A percentile compares a stretch with the other conserved stretches of the same genome.
phyloP scores from a whole-genome alignment of 225 moss, liverwort and hornwort genomes.

The Pleurozium schreberi region DNA sequence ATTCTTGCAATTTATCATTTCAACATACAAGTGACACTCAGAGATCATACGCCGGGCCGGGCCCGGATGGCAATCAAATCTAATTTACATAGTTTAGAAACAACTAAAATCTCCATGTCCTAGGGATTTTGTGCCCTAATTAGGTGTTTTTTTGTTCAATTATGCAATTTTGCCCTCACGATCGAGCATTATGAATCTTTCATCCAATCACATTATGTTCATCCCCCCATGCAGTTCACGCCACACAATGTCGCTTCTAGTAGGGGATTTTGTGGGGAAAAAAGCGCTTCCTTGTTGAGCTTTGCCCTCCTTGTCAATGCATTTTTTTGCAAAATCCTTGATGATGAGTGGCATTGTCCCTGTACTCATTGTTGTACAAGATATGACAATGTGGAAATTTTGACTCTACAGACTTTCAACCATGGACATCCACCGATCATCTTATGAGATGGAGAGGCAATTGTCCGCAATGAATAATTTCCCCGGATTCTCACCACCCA shows the following conservation, averaged over 20 bases:
- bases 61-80: too few species aligned
- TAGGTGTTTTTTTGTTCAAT: background rate
- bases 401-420: background rate
- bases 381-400: background rate
- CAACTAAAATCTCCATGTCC: background rate
- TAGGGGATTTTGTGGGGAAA: accelerated
- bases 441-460: slow-evolving; percentile 10
- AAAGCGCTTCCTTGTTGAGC: accelerated
- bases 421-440: slow-evolving; percentile 13
- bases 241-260: accelerated
- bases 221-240: accelerated
- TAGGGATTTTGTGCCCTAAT: accelerated
- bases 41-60: background rate
- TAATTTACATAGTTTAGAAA: background rate
- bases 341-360: accelerated
- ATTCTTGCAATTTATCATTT: background rate
- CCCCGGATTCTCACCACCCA: accelerated
- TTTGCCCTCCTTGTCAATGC: accelerated
- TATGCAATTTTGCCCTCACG: accelerated
- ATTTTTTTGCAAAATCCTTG: accelerated
- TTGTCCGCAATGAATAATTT: background rate
- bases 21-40: too few species aligned
- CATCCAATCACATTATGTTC: accelerated
- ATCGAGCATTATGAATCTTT: accelerated
- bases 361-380: background rate